Conservation (phyloP, 2,329 filamentous ascomycete genomes). For the Cercospora sp. region DNA sequence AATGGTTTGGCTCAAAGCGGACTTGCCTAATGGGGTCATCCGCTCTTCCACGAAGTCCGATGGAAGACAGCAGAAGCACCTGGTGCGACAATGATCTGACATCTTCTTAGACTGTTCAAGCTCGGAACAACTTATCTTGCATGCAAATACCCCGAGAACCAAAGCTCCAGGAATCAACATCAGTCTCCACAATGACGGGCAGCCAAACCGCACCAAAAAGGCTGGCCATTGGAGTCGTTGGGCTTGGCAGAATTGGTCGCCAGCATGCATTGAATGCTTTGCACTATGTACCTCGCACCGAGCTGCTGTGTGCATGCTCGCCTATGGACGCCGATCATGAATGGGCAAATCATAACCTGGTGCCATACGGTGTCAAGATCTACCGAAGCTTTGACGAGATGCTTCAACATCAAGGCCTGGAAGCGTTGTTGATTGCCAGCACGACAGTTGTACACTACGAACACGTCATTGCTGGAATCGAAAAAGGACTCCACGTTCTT, state of each 20-base stretch:
- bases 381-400: conserved; percentile 58
- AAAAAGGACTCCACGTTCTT: conserved; percentile 55
- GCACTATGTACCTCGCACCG: conserved; percentile 46
- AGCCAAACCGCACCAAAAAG: conserved; percentile 3
- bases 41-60: neutral
- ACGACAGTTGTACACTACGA: conserved; percentile 58
- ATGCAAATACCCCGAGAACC: neutral
- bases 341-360: conserved; percentile 54
- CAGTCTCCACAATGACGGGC: neutral
- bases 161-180: neutral
- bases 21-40: neutral
- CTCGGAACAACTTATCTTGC: neutral
- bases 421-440: conserved; percentile 56
- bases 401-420: conserved; percentile 55
- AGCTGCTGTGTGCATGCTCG: conserved; percentile 49
- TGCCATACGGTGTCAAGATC: conserved; percentile 53
- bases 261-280: conserved; percentile 39
- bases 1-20: neutral
- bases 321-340: conserved; percentile 37
- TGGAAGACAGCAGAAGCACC: neutral
- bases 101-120: neutral
- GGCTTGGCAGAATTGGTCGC: conserved; percentile 23
- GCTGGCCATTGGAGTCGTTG: conserved; percentile 22
- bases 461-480: conserved; percentile 57
- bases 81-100: neutral